These are phyloP conservation scores for Dactylella cylindrospora DNA, from an alignment of 2,329 filamentous ascomycete species.

Conservation along the genomic window DNA sequence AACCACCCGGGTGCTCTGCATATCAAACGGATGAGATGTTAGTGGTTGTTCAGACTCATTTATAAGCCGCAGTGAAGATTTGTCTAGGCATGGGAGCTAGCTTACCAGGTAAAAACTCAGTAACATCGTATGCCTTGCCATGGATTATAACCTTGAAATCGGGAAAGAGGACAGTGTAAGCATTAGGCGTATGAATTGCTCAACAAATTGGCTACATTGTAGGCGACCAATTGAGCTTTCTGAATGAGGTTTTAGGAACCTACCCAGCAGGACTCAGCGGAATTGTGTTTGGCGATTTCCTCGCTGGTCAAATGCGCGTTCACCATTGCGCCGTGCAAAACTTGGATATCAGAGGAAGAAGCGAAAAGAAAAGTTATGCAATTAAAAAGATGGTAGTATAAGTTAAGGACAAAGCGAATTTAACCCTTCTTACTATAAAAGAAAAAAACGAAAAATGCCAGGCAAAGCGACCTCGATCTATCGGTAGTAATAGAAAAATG, in stretches of 20 bases:
- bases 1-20: slow-evolving; percentile 79
- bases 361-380: background rate
- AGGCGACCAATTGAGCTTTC: no score
- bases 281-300: slow-evolving; percentile 73
- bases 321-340: slow-evolving; percentile 12
- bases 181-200: background rate
- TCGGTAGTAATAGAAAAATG: no score
- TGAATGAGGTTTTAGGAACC: no score
- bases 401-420: no score
- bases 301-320: slow-evolving; percentile 55
- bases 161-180: slow-evolving; percentile 38
- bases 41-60: background rate
- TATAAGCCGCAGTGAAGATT: slow-evolving; percentile 3
- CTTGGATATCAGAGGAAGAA: background rate
- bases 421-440: no score
- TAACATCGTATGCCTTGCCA: slow-evolving; percentile 85
- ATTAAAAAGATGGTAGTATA: background rate
- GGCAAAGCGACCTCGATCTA: no score
- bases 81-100: background rate
- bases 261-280: slow-evolving; percentile 83
- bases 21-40: no score
- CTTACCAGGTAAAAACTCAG: slow-evolving; percentile 56
- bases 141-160: slow-evolving; percentile 52
- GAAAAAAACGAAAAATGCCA: no score
- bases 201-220: slow-evolving; percentile 57